These are phyloP conservation scores for Saksenaea oblongispora DNA, from an alignment of 371 early-diverging fungal species.

Conservation along the genomic window DNA sequence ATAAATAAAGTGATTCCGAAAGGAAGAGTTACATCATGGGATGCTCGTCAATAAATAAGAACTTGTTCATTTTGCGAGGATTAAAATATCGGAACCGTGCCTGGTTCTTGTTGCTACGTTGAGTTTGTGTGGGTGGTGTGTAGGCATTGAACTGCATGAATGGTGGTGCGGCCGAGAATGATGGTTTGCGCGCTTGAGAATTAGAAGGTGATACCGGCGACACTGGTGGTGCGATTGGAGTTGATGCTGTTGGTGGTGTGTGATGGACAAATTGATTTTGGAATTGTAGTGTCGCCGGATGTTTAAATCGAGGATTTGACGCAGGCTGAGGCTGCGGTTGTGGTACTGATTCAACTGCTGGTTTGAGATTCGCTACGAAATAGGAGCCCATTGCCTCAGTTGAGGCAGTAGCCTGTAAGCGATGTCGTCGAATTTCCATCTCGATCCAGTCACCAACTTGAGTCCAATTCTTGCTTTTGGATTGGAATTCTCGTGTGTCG, in stretches of 20 bases:
- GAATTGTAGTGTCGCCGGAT: neutral
- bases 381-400: neutral
- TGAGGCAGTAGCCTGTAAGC: neutral
- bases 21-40: slow-evolving; percentile 17
- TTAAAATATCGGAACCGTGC: slow-evolving; percentile 32
- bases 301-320: neutral
- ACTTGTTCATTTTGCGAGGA: slow-evolving; percentile 31
- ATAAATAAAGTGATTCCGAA: neutral
- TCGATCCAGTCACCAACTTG: slow-evolving; percentile 40
- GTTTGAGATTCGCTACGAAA: slow-evolving; percentile 20
- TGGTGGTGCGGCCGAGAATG: slow-evolving; percentile 11
- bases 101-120: slow-evolving; percentile 16
- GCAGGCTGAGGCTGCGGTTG: neutral
- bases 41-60: slow-evolving; percentile 33
- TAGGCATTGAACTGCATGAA: slow-evolving; percentile 15
- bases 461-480: slow-evolving; percentile 26
- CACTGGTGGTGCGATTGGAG: neutral
- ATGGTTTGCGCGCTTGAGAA: slow-evolving; percentile 13
- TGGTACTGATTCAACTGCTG: neutral
- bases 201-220: slow-evolving; percentile 5
- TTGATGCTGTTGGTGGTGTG: neutral
- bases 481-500: slow-evolving; percentile 28
- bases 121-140: slow-evolving; percentile 8
- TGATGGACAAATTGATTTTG: slow-evolving; percentile 3
- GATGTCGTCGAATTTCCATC: slow-evolving; percentile 28